Conservation (phyloP, 805 yeast genomes). For the Lipomyces anomalus region DNA sequence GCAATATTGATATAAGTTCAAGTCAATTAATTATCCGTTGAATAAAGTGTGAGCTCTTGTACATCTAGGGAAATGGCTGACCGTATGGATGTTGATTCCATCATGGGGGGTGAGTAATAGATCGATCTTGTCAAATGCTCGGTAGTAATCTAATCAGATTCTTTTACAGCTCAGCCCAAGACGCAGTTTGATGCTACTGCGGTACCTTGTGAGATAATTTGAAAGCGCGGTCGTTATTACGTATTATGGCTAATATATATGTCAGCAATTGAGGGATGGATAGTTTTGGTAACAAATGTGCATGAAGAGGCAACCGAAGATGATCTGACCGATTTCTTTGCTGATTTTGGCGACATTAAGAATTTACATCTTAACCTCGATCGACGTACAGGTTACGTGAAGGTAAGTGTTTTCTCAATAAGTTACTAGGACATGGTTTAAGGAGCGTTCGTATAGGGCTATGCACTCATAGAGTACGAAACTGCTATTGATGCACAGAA, state of each 20-base stretch:
- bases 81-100: slow-evolving; percentile 20
- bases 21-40: no score
- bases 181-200: slow-evolving; percentile 18
- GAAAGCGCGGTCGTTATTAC: neutral
- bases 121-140: neutral
- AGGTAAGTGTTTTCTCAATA: slow-evolving; percentile 22
- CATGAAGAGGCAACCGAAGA: slow-evolving; percentile 46
- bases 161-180: slow-evolving; percentile 5
- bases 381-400: slow-evolving; percentile 41
- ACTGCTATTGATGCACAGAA: slow-evolving; percentile 33
- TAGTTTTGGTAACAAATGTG: slow-evolving; percentile 37
- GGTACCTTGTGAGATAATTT: slow-evolving; percentile 15
- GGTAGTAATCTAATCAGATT: neutral
- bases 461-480: slow-evolving; percentile 39
- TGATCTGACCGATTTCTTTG: slow-evolving; percentile 38
- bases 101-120: slow-evolving; percentile 1
- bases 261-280: slow-evolving; percentile 42
- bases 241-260: neutral
- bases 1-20: no score
- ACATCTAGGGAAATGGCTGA: slow-evolving; percentile 21
- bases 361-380: slow-evolving; percentile 41
- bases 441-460: slow-evolving; percentile 28
- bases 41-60: no score
- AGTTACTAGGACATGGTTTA: slow-evolving; percentile 1
- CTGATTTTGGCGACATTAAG: slow-evolving; percentile 39